Evolutionary conservation across 305 asterid species (phyloP).

Genomic region (Rubia balearica): DNA sequence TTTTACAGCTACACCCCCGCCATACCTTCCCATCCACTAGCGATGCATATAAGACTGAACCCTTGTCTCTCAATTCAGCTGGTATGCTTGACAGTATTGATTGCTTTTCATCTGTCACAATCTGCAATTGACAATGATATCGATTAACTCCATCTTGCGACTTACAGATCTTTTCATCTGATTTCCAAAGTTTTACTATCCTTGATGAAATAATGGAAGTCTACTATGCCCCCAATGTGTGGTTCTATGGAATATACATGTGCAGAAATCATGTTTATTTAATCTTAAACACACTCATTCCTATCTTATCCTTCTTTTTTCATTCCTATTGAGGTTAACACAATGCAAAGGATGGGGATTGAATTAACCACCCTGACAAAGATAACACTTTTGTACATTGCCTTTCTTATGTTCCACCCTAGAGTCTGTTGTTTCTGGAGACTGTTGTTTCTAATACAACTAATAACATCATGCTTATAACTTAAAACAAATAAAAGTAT

Average conservation of each 20-base stretch:
- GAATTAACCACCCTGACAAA: neutral
- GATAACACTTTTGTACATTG: neutral
- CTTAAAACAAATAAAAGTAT: neutral
- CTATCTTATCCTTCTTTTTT: too few relatives aligned
- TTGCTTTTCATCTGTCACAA: conserved; percentile 70
- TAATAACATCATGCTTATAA: neutral
- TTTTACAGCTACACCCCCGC: conserved; percentile 17
- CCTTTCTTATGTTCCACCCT: neutral
- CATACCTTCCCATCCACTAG: conserved; percentile 81
- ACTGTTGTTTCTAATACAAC: neutral
- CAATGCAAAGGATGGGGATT: neutral
- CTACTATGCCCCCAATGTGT: neutral
- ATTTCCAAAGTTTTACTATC: conserved; percentile 5
- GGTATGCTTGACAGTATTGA: conserved; percentile 76
- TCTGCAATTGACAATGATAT: conserved; percentile 31
- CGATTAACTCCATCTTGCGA: neutral
- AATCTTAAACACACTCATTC: neutral
- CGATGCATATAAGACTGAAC: conserved; percentile 63
- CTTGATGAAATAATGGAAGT: neutral
- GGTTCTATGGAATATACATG: neutral
- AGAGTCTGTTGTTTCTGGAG: neutral
- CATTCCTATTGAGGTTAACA: neutral
- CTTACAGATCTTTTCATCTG: neutral
- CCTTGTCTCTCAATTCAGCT: conserved; percentile 57
- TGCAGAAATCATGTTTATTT: neutral